A percentile compares a stretch with the other conserved stretches of the same genome.
Evolutionary conservation across 768 basidiomycete genomes (phyloP).

Genomic region (Pulveroboletus sp.): DNA sequence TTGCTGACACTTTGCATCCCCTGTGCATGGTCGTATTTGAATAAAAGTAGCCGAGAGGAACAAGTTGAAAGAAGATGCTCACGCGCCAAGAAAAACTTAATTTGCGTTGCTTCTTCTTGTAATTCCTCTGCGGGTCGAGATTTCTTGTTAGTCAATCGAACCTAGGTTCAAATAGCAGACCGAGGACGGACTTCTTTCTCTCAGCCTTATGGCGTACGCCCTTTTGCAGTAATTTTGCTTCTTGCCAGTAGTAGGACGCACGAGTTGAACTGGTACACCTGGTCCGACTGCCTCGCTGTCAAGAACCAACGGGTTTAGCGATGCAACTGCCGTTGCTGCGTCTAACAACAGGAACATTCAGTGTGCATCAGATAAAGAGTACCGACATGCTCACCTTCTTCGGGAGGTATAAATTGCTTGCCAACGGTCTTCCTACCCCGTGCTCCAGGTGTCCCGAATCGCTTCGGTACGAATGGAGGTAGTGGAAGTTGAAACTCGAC

Average conservation of each 20-base stretch:
- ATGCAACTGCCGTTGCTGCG: not conserved
- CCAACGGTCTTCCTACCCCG: not conserved
- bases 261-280: not conserved
- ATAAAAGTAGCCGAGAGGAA: no score
- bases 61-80: not conserved
- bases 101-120: not conserved
- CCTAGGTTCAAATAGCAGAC: no score
- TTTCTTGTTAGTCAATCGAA: not conserved
- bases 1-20: not conserved
- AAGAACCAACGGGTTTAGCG: not conserved
- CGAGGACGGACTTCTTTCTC: conserved; percentile 1
- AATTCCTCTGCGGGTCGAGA: not conserved
- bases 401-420: not conserved
- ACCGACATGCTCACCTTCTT: not conserved
- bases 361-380: not conserved
- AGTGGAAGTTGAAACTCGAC: not conserved
- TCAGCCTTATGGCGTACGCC: conserved; percentile 1
- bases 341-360: not conserved
- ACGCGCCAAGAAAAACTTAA: conserved; percentile 15
- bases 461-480: not conserved
- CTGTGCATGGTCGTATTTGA: not conserved
- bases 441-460: not conserved
- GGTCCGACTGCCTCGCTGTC: not conserved
- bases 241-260: not conserved
- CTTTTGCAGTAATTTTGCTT: conserved; percentile 5